These are phyloP conservation scores for Phoma sp. DNA, from an alignment of 2,329 filamentous ascomycete genomes.

Conservation along the genomic window DNA sequence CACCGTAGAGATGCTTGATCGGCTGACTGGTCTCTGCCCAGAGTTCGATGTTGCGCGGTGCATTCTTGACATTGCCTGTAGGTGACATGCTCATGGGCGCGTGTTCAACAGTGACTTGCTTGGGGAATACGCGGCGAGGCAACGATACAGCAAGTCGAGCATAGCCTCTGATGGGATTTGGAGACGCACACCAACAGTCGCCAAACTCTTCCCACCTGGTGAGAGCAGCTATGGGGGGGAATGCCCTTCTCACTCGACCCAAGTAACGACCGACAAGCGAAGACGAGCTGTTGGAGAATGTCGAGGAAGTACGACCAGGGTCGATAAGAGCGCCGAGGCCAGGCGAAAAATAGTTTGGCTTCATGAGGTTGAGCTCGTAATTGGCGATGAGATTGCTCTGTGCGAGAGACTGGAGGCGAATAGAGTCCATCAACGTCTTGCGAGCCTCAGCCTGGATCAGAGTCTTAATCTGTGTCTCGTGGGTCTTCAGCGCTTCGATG, in stretches of 20 bases:
- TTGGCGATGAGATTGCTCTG: slow-evolving; percentile 41
- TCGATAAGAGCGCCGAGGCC: slow-evolving; percentile 72
- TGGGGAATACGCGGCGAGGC: slow-evolving; percentile 45
- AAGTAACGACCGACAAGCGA: background rate
- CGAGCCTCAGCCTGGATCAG: slow-evolving; percentile 32
- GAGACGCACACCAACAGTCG: slow-evolving; percentile 82
- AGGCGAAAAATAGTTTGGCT: slow-evolving; percentile 74
- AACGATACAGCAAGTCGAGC: slow-evolving; percentile 67
- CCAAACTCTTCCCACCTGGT: slow-evolving; percentile 75
- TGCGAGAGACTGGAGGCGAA: slow-evolving; percentile 40
- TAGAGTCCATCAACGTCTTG: slow-evolving; percentile 39
- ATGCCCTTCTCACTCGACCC: slow-evolving; percentile 19
- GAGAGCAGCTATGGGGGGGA: slow-evolving; percentile 64
- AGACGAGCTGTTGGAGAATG: slow-evolving; percentile 27
- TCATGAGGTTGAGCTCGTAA: slow-evolving; percentile 39
- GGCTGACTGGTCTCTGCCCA: slow-evolving; percentile 50
- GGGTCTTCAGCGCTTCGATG: slow-evolving; percentile 22
- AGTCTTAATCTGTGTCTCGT: slow-evolving; percentile 25
- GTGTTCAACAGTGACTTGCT: slow-evolving; percentile 54
- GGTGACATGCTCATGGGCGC: slow-evolving; percentile 48
- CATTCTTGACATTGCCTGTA: slow-evolving; percentile 45
- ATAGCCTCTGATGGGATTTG: slow-evolving; percentile 57
- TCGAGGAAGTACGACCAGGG: slow-evolving; percentile 63
- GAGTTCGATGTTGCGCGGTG: slow-evolving; percentile 53
- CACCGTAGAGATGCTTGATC: slow-evolving; percentile 23